These are phyloP conservation scores for Nemania sp. DNA, from an alignment of 2,329 filamentous ascomycete species.

Conservation along the genomic window DNA sequence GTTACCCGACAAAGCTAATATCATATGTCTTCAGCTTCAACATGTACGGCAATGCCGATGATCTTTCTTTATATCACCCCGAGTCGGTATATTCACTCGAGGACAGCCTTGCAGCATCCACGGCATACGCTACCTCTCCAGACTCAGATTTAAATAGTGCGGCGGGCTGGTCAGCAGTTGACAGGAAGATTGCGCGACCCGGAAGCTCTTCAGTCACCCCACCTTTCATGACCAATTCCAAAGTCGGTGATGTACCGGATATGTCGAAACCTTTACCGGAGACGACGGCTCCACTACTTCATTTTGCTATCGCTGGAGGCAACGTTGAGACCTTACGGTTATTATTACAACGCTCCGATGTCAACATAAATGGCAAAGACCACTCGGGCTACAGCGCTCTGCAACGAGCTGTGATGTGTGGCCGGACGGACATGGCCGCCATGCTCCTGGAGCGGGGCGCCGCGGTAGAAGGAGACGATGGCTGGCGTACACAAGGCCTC, in stretches of 20 bases:
- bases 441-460: slow-evolving; percentile 40
- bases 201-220: slow-evolving; percentile 33
- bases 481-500: slow-evolving; percentile 12
- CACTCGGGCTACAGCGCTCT: slow-evolving; percentile 39
- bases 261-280: slow-evolving; percentile 33
- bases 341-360: slow-evolving; percentile 37
- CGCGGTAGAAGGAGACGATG: slow-evolving; percentile 34
- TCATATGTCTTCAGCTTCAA: slow-evolving; percentile 26
- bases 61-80: slow-evolving; percentile 34
- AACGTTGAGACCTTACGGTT: slow-evolving; percentile 38
- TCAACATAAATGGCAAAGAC: slow-evolving; percentile 38
- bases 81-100: slow-evolving; percentile 36
- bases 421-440: slow-evolving; percentile 40
- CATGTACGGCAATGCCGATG: slow-evolving; percentile 35
- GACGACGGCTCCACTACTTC: slow-evolving; percentile 38
- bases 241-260: slow-evolving; percentile 16
- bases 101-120: slow-evolving; percentile 30
- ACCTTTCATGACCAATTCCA: slow-evolving; percentile 19
- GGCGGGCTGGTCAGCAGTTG: slow-evolving; percentile 32
- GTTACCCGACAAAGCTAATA: slow-evolving; percentile 6
- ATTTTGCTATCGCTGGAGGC: slow-evolving; percentile 40
- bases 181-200: slow-evolving; percentile 28
- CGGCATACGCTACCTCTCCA: slow-evolving; percentile 36
- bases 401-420: slow-evolving; percentile 39
- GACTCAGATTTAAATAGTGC: slow-evolving; percentile 34